These are phyloP conservation scores for Postia placenta DNA, from an alignment of 768 basidiomycete species.

Conservation along the genomic window DNA sequence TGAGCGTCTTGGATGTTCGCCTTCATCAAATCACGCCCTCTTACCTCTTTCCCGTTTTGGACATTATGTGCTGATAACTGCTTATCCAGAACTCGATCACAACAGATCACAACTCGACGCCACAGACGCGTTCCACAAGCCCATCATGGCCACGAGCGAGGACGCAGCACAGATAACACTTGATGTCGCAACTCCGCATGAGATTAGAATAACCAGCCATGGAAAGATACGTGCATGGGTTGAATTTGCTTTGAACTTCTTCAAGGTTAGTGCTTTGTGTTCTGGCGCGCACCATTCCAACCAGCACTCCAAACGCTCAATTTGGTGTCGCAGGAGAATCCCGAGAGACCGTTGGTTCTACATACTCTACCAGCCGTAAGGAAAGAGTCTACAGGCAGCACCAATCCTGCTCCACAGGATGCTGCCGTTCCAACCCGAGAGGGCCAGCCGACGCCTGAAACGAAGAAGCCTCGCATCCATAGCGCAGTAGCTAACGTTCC, in stretches of 20 bases:
- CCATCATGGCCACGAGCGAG: neutral
- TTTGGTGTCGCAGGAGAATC: slow-evolving; percentile 34
- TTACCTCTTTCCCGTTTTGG: neutral
- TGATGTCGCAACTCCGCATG: slow-evolving; percentile 13
- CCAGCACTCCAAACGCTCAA: no score
- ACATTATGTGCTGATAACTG: no score
- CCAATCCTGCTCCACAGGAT: neutral
- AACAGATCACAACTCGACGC: no score
- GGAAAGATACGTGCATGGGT: slow-evolving; percentile 32
- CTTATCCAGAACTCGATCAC: no score
- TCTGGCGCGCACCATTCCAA: no score
- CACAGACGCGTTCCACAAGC: no score
- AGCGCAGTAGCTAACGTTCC: slow-evolving; percentile 41
- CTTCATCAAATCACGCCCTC: neutral
- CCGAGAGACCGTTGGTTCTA: slow-evolving; percentile 42
- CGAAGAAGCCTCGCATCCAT: slow-evolving; percentile 21
- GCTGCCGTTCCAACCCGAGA: neutral
- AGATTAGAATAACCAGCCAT: slow-evolving; percentile 32
- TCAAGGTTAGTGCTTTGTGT: slow-evolving; percentile 23
- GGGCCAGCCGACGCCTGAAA: slow-evolving; percentile 7
- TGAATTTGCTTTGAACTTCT: slow-evolving; percentile 30
- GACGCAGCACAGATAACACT: neutral
- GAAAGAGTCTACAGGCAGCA: no score
- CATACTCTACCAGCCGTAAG: slow-evolving; percentile 47
- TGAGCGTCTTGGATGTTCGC: neutral